These are phyloP conservation scores for Conringia planisiliqua DNA, from an alignment of 345 rosid species.

Conservation along the genomic window DNA sequence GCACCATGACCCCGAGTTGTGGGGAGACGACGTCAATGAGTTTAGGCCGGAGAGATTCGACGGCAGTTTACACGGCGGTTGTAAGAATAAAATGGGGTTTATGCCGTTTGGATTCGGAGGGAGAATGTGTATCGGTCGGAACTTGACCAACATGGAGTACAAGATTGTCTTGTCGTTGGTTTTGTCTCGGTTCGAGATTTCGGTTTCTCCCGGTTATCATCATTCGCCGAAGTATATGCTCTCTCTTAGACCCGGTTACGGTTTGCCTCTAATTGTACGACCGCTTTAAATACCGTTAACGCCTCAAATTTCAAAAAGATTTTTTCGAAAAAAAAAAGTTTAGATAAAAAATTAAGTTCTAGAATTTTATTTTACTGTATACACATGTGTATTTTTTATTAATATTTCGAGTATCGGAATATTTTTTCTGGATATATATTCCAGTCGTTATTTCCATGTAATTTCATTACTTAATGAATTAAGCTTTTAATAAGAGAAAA, in stretches of 20 bases:
- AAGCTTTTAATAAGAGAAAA: not conserved
- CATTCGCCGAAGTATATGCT: constrained; percentile 73
- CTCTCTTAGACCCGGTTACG: constrained; percentile 67
- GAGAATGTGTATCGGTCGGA: constrained; percentile 86
- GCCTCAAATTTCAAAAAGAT: not conserved
- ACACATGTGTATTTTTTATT: not conserved
- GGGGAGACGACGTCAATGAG: constrained; percentile 77
- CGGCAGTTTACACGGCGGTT: constrained; percentile 65
- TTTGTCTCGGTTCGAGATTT: constrained; percentile 64
- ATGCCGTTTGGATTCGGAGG: constrained; percentile 97
- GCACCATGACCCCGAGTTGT: constrained; percentile 75
- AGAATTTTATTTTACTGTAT: not conserved
- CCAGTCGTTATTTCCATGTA: not conserved
- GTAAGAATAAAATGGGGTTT: constrained; percentile 84
- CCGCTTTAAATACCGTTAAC: constrained; percentile 34
- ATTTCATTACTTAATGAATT: not conserved
- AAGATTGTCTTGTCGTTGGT: constrained; percentile 62
- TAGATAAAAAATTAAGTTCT: not conserved
- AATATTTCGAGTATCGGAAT: not conserved
- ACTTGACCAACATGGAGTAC: constrained; percentile 71
- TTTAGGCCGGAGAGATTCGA: constrained; percentile 85
- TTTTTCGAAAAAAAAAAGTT: not conserved
- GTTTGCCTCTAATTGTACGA: constrained; percentile 62
- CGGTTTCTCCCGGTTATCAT: constrained; percentile 54
- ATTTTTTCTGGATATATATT: not conserved